Evolutionary conservation across 2,329 filamentous ascomycete species (phyloP).

Genomic region (Trichoderma simmonsii): DNA sequence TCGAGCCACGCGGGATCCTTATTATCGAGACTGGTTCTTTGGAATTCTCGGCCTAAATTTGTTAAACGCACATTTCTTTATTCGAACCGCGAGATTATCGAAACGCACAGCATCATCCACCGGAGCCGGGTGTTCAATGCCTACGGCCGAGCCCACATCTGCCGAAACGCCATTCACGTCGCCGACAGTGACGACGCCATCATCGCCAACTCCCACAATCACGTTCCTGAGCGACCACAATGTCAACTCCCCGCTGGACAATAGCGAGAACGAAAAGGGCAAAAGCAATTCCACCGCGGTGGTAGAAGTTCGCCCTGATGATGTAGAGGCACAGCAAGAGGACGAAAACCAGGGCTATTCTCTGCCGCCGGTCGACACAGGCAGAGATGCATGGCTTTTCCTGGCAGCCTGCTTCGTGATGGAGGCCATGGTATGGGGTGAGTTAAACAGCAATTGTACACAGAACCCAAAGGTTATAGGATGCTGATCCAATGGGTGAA

Average conservation of each 20-base stretch:
- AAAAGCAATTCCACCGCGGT: not conserved
- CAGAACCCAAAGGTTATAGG: not conserved
- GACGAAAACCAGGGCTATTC: conserved; percentile 20
- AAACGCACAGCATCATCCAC: not conserved
- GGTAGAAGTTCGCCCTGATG: not conserved
- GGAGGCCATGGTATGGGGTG: conserved; percentile 36
- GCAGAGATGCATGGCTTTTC: conserved; percentile 36
- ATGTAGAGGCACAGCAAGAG: not conserved
- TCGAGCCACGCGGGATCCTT: not conserved
- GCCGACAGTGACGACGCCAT: not conserved
- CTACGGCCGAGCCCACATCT: not conserved
- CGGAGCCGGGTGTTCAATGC: not conserved
- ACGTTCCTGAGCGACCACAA: not conserved
- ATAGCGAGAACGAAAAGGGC: not conserved
- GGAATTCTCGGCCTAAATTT: not conserved
- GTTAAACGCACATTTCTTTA: not conserved
- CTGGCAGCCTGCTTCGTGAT: conserved; percentile 32
- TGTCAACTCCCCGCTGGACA: not conserved
- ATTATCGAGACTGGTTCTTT: not conserved
- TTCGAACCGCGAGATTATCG: not conserved
- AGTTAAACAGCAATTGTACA: not conserved
- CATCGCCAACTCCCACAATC: not conserved
- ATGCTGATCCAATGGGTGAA: not conserved
- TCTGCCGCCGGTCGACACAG: conserved; percentile 31
- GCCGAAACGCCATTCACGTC: not conserved